A percentile compares a stretch with the other conserved stretches of the same genome.
Conservation (phyloP, 768 basidiomycete species). For the Tephrocybe sp. region DNA sequence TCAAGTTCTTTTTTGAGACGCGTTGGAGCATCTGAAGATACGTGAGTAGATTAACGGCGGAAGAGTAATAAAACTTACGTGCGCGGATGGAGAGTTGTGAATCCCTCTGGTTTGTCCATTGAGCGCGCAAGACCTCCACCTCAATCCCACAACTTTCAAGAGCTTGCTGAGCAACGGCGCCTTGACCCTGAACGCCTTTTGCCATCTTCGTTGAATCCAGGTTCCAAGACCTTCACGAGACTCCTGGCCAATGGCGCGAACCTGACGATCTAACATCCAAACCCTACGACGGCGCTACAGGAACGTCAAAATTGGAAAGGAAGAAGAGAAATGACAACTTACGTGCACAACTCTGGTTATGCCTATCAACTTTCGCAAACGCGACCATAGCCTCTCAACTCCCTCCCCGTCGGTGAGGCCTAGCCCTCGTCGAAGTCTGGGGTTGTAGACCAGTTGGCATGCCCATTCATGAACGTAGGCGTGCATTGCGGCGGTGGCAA, state of each 20-base stretch:
- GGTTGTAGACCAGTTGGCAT: conserved; percentile 29
- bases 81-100: background rate
- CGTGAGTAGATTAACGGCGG: background rate
- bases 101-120: background rate
- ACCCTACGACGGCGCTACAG: background rate
- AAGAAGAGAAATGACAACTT: conserved; percentile 7
- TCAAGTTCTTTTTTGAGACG: background rate
- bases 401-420: conserved; percentile 30
- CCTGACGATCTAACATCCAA: background rate
- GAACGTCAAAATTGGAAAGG: no score
- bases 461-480: conserved; percentile 23
- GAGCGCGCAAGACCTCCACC: background rate
- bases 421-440: conserved; percentile 19
- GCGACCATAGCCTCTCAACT: conserved; percentile 32
- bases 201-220: no score
- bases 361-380: conserved; percentile 30
- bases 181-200: background rate
- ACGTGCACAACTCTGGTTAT: conserved; percentile 32
- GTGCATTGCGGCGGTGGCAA: conserved; percentile 36
- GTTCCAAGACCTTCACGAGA: no score
- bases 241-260: no score
- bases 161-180: background rate
- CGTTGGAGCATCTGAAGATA: background rate
- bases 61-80: background rate
- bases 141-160: background rate